These are phyloP conservation scores for Pyrenula aspistea DNA, from an alignment of 495 filamentous ascomycete species.

Conservation along the genomic window DNA sequence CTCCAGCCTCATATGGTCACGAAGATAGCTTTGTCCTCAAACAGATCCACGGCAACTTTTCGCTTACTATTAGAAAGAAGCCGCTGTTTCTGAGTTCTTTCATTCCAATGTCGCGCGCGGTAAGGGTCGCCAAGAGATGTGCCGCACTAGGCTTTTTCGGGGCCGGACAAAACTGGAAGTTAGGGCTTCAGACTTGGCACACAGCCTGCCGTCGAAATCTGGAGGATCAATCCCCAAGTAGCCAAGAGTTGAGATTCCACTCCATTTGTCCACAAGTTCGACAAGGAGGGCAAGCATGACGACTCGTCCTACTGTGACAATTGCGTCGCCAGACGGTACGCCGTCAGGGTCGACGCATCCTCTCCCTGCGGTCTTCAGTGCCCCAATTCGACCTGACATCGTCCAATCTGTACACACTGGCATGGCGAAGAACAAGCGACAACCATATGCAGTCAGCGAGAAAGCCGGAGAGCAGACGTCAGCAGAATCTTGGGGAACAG, in stretches of 20 bases:
- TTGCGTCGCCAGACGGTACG: constrained; percentile 85
- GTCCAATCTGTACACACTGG: constrained; percentile 97
- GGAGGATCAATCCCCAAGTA: too few species aligned
- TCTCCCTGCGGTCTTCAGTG: constrained; percentile 87
- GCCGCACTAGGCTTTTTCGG: not conserved
- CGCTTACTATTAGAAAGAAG: too few species aligned
- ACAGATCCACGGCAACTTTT: too few species aligned
- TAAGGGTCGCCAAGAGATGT: not conserved
- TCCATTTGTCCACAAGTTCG: not conserved
- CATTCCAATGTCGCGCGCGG: not conserved
- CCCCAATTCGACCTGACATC: constrained; percentile 96
- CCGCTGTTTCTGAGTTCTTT: too few species aligned
- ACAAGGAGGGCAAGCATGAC: constrained; percentile 47
- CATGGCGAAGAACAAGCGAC: constrained; percentile 99
- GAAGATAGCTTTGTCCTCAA: too few species aligned
- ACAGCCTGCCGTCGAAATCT: too few species aligned
- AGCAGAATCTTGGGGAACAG: constrained; percentile 99
- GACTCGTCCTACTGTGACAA: constrained; percentile 87
- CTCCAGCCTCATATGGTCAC: too few species aligned
- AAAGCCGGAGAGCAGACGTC: constrained; percentile 99
- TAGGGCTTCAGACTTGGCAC: not conserved
- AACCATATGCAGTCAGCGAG: constrained; percentile 99
- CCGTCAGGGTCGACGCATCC: constrained; percentile 75
- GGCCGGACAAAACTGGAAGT: not conserved
- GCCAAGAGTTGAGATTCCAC: not conserved